Conservation (phyloP, 768 basidiomycete species). For the Termitomyces eurrhizus region DNA sequence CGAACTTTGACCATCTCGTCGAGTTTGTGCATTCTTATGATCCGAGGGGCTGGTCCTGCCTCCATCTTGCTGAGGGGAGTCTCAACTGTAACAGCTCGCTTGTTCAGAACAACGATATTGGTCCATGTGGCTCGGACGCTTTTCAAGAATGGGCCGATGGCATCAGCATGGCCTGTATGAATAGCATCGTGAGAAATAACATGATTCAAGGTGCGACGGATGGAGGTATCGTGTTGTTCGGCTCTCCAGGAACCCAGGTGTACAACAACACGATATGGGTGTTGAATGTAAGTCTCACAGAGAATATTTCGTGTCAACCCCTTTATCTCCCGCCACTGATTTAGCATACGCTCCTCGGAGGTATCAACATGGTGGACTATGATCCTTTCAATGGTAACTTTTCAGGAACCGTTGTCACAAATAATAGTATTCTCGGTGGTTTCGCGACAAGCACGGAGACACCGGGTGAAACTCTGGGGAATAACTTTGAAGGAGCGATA, state of each 20-base stretch:
- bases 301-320: background rate
- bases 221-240: constrained; percentile 82
- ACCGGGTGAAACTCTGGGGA: constrained; percentile 42
- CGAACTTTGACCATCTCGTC: constrained; percentile 68
- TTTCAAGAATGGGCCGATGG: constrained; percentile 83
- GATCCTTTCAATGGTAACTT: constrained; percentile 66
- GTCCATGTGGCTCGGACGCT: constrained; percentile 62
- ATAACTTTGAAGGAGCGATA: constrained; percentile 55
- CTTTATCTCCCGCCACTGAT: background rate
- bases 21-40: constrained; percentile 76
- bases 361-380: constrained; percentile 77
- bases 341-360: constrained; percentile 67
- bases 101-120: constrained; percentile 81
- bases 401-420: constrained; percentile 55
- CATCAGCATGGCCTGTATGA: constrained; percentile 67
- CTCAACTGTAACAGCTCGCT: constrained; percentile 59
- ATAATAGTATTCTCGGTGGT: constrained; percentile 68
- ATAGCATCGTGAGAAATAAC: constrained; percentile 62
- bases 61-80: constrained; percentile 71
- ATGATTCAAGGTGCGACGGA: constrained; percentile 71
- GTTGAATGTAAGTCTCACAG: constrained; percentile 43
- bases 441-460: constrained; percentile 49
- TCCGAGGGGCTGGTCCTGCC: constrained; percentile 79
- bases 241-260: constrained; percentile 66
- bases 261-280: constrained; percentile 79